Evolutionary conservation across 2,329 filamentous ascomycete genomes (phyloP).

Genomic region (Biscogniauxia sp.): DNA sequence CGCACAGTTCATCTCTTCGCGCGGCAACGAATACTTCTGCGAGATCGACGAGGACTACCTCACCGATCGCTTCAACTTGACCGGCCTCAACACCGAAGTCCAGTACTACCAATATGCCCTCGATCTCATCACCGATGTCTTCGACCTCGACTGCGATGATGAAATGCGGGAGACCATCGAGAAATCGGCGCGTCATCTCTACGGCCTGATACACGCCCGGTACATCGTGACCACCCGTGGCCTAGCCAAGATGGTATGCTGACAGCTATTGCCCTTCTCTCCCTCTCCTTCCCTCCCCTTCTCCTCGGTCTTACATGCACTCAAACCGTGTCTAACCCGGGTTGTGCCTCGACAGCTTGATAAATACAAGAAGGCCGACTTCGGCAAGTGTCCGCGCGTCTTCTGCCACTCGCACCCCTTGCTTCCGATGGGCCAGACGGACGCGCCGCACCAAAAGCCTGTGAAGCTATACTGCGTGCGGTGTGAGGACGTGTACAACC

Average conservation of each 20-base stretch:
- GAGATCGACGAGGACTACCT: slow-evolving; percentile 99
- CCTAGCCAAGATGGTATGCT: slow-evolving; percentile 86
- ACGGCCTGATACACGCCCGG: slow-evolving; percentile 91
- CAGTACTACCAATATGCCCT: slow-evolving; percentile 99
- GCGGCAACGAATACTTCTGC: slow-evolving; percentile 99
- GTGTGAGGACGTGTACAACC: slow-evolving; percentile 98
- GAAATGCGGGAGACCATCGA: slow-evolving; percentile 98
- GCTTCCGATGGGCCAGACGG: slow-evolving; percentile 90
- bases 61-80: slow-evolving; percentile 96
- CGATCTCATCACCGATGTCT: slow-evolving; percentile 95
- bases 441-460: slow-evolving; percentile 80
- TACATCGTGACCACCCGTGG: slow-evolving; percentile 97
- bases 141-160: slow-evolving; percentile 97
- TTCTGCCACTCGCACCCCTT: slow-evolving; percentile 92
- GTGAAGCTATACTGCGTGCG: slow-evolving; percentile 97
- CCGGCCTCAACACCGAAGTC: slow-evolving; percentile 93
- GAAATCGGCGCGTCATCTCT: slow-evolving; percentile 92
- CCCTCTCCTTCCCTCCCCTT: background rate
- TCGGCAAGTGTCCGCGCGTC: slow-evolving; percentile 96
- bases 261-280: background rate
- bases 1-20: slow-evolving; percentile 90
- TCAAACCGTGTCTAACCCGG: too few species aligned
- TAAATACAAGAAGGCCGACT: slow-evolving; percentile 97
- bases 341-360: slow-evolving; percentile 64
- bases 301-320: too few species aligned